Conservation (phyloP, 2,329 filamentous ascomycete species). For the Hypoxylon sp. region DNA sequence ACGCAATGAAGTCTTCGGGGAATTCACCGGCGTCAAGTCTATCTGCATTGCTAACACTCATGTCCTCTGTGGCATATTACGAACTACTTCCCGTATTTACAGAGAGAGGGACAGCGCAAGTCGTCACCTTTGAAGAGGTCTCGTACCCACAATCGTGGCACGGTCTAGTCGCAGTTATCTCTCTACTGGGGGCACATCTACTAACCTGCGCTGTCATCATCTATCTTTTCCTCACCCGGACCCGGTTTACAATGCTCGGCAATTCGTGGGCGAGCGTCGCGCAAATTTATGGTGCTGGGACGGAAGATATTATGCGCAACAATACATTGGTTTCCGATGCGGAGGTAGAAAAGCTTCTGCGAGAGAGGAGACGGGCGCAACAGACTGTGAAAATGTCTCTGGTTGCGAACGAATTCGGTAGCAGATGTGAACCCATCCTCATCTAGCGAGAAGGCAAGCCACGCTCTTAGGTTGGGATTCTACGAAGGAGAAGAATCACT, state of each 20-base stretch:
- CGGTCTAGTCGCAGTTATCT: no score
- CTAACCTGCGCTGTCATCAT: no score
- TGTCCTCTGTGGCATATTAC: no score
- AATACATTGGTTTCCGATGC: not conserved
- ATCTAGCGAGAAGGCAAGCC: not conserved
- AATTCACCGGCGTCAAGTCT: no score
- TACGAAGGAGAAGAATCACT: no score
- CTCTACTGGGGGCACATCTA: no score
- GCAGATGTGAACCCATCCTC: not conserved
- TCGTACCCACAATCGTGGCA: no score
- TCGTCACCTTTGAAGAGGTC: no score
- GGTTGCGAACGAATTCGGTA: not conserved
- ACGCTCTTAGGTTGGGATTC: not conserved
- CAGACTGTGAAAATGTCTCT: not conserved
- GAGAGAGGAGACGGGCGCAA: not conserved
- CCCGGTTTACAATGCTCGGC: not conserved
- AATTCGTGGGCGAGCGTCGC: constrained; percentile 13
- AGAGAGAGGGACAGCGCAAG: no score
- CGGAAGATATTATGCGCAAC: not conserved
- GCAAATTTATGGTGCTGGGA: constrained; percentile 4
- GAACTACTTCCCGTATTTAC: no score
- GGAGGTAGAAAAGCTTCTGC: not conserved
- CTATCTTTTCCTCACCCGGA: not conserved
- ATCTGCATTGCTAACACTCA: no score
- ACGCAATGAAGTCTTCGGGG: no score